Evolutionary conservation across 805 yeast species (phyloP).

Genomic region (Spencermartinsiella europaea): DNA sequence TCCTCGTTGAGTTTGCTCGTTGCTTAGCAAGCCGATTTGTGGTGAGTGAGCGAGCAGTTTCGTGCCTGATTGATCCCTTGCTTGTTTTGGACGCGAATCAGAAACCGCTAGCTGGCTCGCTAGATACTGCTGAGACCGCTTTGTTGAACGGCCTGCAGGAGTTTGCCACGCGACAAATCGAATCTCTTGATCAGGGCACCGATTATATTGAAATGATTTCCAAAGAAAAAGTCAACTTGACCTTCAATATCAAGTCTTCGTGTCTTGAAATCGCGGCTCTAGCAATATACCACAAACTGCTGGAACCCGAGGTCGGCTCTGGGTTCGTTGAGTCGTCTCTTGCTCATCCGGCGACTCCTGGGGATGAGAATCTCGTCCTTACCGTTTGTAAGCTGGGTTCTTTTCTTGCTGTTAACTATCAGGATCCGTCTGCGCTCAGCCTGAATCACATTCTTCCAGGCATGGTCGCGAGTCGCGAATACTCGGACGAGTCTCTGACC

Average conservation of each 20-base stretch:
- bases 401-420: constrained; percentile 37
- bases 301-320: constrained; percentile 41
- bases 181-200: constrained; percentile 52
- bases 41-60: constrained; percentile 1
- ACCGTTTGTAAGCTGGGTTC: constrained; percentile 53
- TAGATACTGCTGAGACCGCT: not conserved
- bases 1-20: constrained; percentile 15
- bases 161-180: constrained; percentile 36
- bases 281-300: constrained; percentile 45
- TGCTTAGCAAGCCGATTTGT: constrained; percentile 17
- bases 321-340: constrained; percentile 48
- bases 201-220: constrained; percentile 51
- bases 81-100: constrained; percentile 5
- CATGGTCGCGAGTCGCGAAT: not conserved
- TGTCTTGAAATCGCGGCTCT: constrained; percentile 59
- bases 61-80: constrained; percentile 7
- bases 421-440: not conserved
- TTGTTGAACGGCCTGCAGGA: constrained; percentile 18
- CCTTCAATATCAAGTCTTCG: constrained; percentile 49
- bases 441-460: not conserved
- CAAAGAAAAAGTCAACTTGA: constrained; percentile 42
- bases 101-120: constrained; percentile 1
- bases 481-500: not conserved
- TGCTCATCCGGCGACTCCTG: constrained; percentile 42
- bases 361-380: constrained; percentile 48